Base-by-base conservation (phyloP, 1,139 yeast species). In the Debaryomyces psychrophilus region DNA sequence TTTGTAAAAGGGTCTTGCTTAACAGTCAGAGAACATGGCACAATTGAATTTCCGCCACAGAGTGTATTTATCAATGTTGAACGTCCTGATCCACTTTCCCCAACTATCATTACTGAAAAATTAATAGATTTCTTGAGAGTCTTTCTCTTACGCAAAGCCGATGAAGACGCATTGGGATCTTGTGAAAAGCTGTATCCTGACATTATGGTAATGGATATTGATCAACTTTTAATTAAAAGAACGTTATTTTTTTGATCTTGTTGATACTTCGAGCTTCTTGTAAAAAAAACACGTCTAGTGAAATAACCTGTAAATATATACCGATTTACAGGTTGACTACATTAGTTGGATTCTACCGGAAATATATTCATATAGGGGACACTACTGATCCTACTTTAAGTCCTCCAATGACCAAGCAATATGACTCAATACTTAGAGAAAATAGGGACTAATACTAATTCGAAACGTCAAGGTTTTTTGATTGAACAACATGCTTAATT, bases 31-130 rank as follows among this genome's bases (percentile, higher is more conserved):
- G 69, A 62, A 5, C 68, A 61, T 18, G 72, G 71, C 1, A 68
- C 89, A 49, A 86, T 79, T 11, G 67, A 58, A 55, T 87, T 84
- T 53, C 93, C 95, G 39, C 96, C 97, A 70, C 98, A 92, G 48
- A 87, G 71, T 9, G 85, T 79, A 60, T 83, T 82, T 51, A 83
- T 73, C 50, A 83, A 79, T 1, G 86, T 81, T 6, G 85, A 75
- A 55, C 86, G 77, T 2, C 89, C 89, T 14, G 76, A 66, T 8
- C 87, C 87, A 50, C 78, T 65, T 57, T 79, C 81, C 18, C 87
- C 88, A 49, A 80, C 77, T 39, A 82, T 70, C 82, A 83, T 78
- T 44, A 81, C 55, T 31, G 82, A 81, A 59, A 82, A 81, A 49
- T 71, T 68, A 54, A 79, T 75, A 25, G 83, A 78, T 50, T 76